phyloP scores from a whole-genome alignment of 1,284 basidiomycete genomes.

The Boletus smithii region DNA sequence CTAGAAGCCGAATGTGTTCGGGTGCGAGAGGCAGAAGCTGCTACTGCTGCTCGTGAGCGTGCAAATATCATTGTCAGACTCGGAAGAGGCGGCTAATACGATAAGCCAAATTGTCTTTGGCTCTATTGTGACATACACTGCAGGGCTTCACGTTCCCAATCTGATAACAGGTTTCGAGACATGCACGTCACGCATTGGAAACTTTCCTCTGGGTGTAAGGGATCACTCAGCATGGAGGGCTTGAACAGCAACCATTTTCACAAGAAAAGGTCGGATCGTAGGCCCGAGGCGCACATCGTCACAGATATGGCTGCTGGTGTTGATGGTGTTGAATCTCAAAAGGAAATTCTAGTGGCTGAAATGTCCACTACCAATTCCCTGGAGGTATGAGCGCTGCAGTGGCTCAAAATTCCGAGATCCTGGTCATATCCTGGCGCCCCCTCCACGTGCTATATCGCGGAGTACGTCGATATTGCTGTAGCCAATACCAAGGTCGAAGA shows the following conservation, averaged over 20 bases:
- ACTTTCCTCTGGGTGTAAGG: slow-evolving; percentile 40
- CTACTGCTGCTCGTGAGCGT: slow-evolving; percentile 17
- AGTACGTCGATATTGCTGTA: slow-evolving; percentile 28
- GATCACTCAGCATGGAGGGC: too few species aligned
- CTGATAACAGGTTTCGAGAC: slow-evolving; percentile 48
- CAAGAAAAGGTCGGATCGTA: slow-evolving; percentile 19
- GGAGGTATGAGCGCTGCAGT: slow-evolving; percentile 40
- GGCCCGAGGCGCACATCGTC: slow-evolving; percentile 38
- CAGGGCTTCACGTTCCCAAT: slow-evolving; percentile 43
- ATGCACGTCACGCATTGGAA: slow-evolving; percentile 42
- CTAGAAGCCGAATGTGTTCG: background rate
- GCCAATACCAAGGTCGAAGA: slow-evolving; percentile 26
- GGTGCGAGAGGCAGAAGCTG: slow-evolving; percentile 5
- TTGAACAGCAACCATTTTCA: slow-evolving; percentile 34
- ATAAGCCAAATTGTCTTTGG: slow-evolving; percentile 42
- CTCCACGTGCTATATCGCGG: slow-evolving; percentile 38
- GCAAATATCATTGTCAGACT: slow-evolving; percentile 8
- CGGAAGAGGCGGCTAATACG: slow-evolving; percentile 40
- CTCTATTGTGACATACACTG: slow-evolving; percentile 46
- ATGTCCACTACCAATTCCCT: slow-evolving; percentile 34
- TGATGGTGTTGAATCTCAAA: slow-evolving; percentile 43
- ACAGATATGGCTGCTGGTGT: slow-evolving; percentile 40
- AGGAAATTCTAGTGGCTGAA: slow-evolving; percentile 39
- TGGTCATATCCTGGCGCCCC: slow-evolving; percentile 48
- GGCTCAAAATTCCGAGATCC: slow-evolving; percentile 31